These are phyloP conservation scores for Reutealis trisperma DNA, from an alignment of 345 rosid genomes.

Conservation along the genomic window DNA sequence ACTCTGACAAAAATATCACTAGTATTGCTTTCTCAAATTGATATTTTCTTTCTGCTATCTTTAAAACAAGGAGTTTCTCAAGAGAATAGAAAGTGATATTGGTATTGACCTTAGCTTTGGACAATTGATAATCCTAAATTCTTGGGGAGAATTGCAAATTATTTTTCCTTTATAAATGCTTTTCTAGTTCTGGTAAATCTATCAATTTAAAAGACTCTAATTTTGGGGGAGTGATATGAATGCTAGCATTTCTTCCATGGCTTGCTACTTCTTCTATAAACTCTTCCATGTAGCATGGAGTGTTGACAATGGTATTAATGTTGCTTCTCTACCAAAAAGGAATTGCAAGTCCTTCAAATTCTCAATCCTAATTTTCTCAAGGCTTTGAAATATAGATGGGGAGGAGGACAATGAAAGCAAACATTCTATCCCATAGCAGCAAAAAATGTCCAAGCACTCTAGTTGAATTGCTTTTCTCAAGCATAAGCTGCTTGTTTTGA, in stretches of 20 bases:
- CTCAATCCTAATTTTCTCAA: background rate
- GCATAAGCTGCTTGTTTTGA: background rate
- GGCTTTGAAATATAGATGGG: background rate
- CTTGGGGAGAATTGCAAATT: background rate
- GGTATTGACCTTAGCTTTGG: background rate
- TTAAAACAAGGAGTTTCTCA: too few relatives aligned
- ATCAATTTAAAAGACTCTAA: background rate
- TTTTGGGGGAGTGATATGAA: constrained; percentile 7
- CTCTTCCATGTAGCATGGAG: constrained; percentile 12
- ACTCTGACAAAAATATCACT: too few relatives aligned
- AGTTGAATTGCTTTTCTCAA: background rate
- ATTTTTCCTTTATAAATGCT: background rate
- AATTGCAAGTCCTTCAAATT: background rate
- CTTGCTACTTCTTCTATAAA: background rate
- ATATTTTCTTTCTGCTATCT: too few relatives aligned
- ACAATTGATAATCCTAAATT: background rate
- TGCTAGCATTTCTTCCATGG: too few relatives aligned
- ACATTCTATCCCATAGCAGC: background rate
- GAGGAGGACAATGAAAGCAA: background rate
- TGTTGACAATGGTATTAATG: background rate
- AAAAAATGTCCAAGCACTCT: background rate
- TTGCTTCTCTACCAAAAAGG: background rate
- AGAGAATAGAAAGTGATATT: too few relatives aligned
- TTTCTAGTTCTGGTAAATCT: background rate
- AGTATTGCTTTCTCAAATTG: too few relatives aligned